Evolutionary conservation across 495 filamentous ascomycete genomes (phyloP), one percentile per base, ranked within the genome.

Genomic region (Podospora appendiculata): DNA sequence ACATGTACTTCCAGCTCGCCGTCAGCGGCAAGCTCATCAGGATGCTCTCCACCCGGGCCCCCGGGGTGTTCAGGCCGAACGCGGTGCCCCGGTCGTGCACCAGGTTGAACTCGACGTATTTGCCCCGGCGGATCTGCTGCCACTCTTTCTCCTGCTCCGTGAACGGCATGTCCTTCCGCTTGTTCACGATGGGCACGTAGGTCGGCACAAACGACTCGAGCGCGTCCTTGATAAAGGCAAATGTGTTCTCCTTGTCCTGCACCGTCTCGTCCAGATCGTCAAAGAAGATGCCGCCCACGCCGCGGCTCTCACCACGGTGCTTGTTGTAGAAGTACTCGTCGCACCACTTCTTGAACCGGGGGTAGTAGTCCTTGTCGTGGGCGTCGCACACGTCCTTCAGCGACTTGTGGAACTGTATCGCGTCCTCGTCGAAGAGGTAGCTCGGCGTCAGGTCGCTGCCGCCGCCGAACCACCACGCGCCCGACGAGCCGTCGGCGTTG

Each of bases 101-200:
- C 14, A 99, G 79, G 70, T 99, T 99, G 70, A 99, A 99, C 67
- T 99, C 93, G 25, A 99, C 94, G 69, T 99, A 99, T 58, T 86
- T 75, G 35, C 94, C 93, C 46, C 93, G 78, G 32, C 93, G 79
- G 54, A 99, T 75, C 73, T 97, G 93, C 68, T 99, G 93, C 93
- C 93, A 99, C 52, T 87, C 78, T 74, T 95, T 96, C 72, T 96
- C 87, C 51, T 80, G 72, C 11, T 82, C 82, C 0, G 87, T 88
- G 58, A 81, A 99, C 0, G 87, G 81, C 88, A 95, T 88, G 54
- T 96, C 88, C 73, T 95, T 99, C 48, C 93, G 74, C 59, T 76
- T 83, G 59, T 86, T 73, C 32, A 99, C 77, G 60, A 99, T 95
- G 3, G 93, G 90, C 10, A 96, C 56, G 65, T 99, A 99, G 6